Evolutionary conservation across 2,329 filamentous ascomycete species (phyloP), one percentile per base, ranked within the genome.

Genomic region (Botrytis squamosa): DNA sequence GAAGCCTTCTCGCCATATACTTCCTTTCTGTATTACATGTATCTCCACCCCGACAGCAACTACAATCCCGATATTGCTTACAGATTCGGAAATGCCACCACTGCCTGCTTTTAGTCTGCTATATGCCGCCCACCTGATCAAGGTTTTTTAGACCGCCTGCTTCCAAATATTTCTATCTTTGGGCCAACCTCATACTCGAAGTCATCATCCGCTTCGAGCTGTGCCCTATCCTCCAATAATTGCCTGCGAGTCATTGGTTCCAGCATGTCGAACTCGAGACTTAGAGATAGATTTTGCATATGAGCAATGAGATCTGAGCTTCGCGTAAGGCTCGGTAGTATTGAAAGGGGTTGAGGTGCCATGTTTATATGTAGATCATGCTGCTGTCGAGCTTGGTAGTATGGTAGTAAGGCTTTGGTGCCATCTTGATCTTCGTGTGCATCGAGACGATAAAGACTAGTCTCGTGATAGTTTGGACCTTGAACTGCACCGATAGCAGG

Each of bases 401-500:
- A 76, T 3, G 84, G 83, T 10, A 87, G 77, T 8, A 90, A 81
- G 3, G 86, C 87, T 63, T 79, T 80, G 1, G 72, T 73, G 0
- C 83, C 82, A 60, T 89, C 84, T 3, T 81, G 79, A 29, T 86
- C 78, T 4, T 84, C 76, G 76, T 91, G 89, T 1, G 84, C 84
- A 9, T 89, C 85, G 8, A 74, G 77, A 6, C 85, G 81, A 77
- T 84, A 89, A 3, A 89, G 80, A 1, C 82, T 82, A 7, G 75
- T 75, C 0, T 86, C 85, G 2, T 80, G 76, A 77, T 91, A 91
- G 4, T 81, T 80, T 0, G 85, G 85, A 1, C 89, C 89, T 77
- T 91, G 86, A 2, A 90, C 84, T 8, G 84, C 87, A 42, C 89
- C 89, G 42, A 90, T 80, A 9, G 84, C 83, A 2, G 82, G 85